Percentiles rank a stretch among this genome's conserved stretches.
Evolutionary conservation across 2,329 filamentous ascomycete genomes (phyloP).

Genomic region (Rutstroemia sp.): DNA sequence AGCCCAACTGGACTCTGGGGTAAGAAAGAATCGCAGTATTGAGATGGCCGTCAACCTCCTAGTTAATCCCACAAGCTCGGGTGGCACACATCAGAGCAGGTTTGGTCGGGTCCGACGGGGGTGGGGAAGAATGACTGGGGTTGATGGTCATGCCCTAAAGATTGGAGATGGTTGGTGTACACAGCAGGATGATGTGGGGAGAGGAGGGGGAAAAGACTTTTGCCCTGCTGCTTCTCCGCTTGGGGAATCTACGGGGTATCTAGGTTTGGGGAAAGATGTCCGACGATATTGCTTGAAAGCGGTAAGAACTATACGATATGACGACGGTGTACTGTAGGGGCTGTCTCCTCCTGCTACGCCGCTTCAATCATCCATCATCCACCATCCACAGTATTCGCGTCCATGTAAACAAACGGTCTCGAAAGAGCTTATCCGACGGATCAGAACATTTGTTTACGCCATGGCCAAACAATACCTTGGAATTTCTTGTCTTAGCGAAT

Average conservation of each 20-base stretch:
- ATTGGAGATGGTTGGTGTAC: background rate
- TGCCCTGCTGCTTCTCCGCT: background rate
- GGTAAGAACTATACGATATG: background rate
- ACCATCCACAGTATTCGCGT: too few species aligned
- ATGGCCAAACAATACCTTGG: background rate
- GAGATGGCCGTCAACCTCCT: background rate
- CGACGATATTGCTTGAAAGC: background rate
- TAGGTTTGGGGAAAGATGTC: background rate
- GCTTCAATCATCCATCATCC: too few species aligned
- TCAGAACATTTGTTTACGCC: background rate
- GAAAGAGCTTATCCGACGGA: background rate
- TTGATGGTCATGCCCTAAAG: background rate
- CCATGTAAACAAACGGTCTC: background rate
- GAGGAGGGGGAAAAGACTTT: conserved; percentile 1
- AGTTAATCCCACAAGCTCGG: background rate
- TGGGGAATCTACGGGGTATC: conserved; percentile 2
- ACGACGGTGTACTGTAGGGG: background rate
- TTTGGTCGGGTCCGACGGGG: background rate
- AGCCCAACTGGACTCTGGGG: background rate
- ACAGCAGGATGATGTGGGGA: background rate
- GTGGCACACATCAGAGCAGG: background rate
- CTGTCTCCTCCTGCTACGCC: too few species aligned
- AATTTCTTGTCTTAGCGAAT: background rate
- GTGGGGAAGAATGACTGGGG: background rate
- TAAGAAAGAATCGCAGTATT: background rate